Conservation (phyloP, 371 early-diverging fungal species). For the Hamiltosporidium tvaerminnensis region DNA sequence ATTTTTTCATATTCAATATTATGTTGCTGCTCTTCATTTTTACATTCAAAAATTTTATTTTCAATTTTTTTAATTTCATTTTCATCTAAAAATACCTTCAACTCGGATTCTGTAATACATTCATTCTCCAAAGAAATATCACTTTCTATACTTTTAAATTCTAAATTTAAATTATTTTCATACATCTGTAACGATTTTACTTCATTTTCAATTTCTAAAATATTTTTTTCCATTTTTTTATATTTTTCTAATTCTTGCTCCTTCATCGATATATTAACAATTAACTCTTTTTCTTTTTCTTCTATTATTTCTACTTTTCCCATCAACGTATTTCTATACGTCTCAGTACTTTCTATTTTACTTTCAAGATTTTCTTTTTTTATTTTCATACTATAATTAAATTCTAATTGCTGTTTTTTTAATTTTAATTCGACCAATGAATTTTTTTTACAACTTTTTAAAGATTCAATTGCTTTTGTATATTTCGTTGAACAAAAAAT, state of each 20-base stretch:
- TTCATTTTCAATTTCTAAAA: too few relatives aligned
- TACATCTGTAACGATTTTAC: too few relatives aligned
- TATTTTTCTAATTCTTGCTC: too few relatives aligned
- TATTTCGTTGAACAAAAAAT: constrained; percentile 79
- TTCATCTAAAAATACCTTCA: too few relatives aligned
- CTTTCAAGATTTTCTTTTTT: constrained; percentile 59
- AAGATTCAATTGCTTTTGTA: constrained; percentile 30
- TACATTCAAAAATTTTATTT: constrained; percentile 6
- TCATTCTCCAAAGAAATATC: too few relatives aligned
- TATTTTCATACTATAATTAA: constrained; percentile 58
- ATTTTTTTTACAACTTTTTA: constrained; percentile 39
- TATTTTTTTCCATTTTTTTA: too few relatives aligned
- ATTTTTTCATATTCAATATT: constrained; percentile 1
- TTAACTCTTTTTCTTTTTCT: not conserved
- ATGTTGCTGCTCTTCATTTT: constrained; percentile 1
- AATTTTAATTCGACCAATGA: constrained; percentile 33
- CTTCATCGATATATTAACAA: too few relatives aligned
- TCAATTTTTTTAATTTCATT: constrained; percentile 1
- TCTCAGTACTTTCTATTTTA: not conserved
- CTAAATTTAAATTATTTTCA: too few relatives aligned
- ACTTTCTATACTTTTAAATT: too few relatives aligned
- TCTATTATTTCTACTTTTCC: not conserved
- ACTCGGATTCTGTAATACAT: too few relatives aligned
- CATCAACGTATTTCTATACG: not conserved
- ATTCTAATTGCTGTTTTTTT: constrained; percentile 53